Base-by-base conservation (phyloP, 169 alveolate species). In the Theileria annulata region DNA sequence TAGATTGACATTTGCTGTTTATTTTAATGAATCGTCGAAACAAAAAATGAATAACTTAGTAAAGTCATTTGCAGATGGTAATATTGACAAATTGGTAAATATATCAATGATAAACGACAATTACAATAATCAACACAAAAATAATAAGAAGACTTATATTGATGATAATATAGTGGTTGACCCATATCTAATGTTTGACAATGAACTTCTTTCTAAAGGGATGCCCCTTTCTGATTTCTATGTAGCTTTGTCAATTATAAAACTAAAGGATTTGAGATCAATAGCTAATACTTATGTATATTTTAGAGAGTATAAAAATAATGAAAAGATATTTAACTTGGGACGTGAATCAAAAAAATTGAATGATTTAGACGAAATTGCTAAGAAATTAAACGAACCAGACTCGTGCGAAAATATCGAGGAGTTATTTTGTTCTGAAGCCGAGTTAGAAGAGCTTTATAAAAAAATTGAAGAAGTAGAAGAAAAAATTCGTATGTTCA, bases 211-310 rank as follows among this genome's bases (percentile, higher is more conserved):
- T 8, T 68, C 71, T 74, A 79, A 77, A n/a, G 92, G 92, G 60
- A 78, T 87, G 60, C 85, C 87, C 0, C 88, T 87, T 9, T 81
- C 92, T 27, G 92, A 87, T 71, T 87, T 87, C 48, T 80, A 87
- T 63, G 79, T 87, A 71, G 84, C 92, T 9, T 70, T 87, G 48
- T 82, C 90, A 19, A 87, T 82, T 54, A 81, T 87, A 25, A 87
- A 81, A 74, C 71, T 87, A 87, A 82, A 82, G 62, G 92, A 87
- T 42, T 75, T 70, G 28, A 71, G 79, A 62, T 63, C 48, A 54
- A 79, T 87, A 49, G 87, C 79, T 63, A 83, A 68, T 51, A 82
- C 81, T 31, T 87, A 82, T 78, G 68, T 73, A 56, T 62, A 76
- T 42, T 87, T 81, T 77, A 82, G 74, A 70, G 90, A 83, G 27